phyloP scores from a whole-genome alignment of 169 alveolate genomes.

The Eimeria acervulina region DNA sequence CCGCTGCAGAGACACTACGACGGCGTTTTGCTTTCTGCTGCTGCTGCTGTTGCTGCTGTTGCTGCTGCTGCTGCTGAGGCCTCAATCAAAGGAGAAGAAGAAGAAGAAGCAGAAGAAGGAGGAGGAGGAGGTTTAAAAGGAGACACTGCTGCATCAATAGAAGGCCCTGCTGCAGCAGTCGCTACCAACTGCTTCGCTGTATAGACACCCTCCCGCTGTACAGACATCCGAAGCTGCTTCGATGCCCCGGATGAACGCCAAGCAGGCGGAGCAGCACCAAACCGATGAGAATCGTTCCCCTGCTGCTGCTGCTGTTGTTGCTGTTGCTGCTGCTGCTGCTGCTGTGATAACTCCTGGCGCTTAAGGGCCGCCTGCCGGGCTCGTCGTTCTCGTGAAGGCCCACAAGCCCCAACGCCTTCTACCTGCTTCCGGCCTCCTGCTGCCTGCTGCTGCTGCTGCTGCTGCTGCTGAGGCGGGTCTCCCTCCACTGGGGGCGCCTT shows the following conservation, averaged over 20 bases:
- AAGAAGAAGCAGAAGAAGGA: no score
- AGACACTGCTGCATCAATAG: background rate
- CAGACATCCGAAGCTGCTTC: background rate
- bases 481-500: background rate
- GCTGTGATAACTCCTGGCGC: conserved; percentile 24
- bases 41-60: background rate
- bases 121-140: background rate
- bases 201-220: background rate
- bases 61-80: no score
- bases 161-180: background rate
- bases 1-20: background rate
- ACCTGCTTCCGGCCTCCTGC: conserved; percentile 23
- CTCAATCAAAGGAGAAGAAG: no score
- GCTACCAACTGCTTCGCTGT: background rate
- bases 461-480: conserved; percentile 18
- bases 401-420: conserved; percentile 7
- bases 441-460: conserved; percentile 44
- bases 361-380: conserved; percentile 2
- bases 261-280: background rate
- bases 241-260: conserved; percentile 5
- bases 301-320: conserved; percentile 38
- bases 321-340: conserved; percentile 57
- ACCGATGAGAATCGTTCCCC: background rate
- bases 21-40: background rate
- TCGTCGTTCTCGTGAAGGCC: conserved; percentile 16